phyloP scores from a whole-genome alignment of 345 rosid species.

The Fremontodendron californicum region DNA sequence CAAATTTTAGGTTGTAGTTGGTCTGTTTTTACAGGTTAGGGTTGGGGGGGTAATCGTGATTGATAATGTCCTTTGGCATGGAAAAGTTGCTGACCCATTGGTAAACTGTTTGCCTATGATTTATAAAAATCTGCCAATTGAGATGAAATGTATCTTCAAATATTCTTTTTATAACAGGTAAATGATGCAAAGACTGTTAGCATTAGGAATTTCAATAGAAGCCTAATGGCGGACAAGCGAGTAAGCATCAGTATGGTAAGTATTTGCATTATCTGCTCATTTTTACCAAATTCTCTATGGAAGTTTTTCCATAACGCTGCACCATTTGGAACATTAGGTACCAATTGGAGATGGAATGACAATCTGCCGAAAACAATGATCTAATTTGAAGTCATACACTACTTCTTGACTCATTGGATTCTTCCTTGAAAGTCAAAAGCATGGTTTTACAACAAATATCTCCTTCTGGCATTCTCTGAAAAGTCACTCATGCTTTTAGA shows the following conservation, averaged over 20 bases:
- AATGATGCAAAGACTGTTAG: slow-evolving; percentile 70
- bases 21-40: slow-evolving; percentile 48
- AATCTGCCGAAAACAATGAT: slow-evolving; percentile 67
- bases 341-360: slow-evolving; percentile 93
- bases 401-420: not conserved
- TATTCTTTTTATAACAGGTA: slow-evolving; percentile 38
- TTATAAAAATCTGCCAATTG: not conserved
- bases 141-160: not conserved
- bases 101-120: slow-evolving; percentile 28
- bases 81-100: slow-evolving; percentile 79
- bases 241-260: slow-evolving; percentile 82
- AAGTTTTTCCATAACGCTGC: not conserved
- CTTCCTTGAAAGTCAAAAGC: not conserved
- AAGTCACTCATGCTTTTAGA: not conserved
- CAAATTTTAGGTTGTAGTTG: not conserved
- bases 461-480: not conserved
- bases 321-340: slow-evolving; percentile 43
- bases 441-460: not conserved
- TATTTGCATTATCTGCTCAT: slow-evolving; percentile 2
- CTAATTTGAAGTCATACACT: not conserved
- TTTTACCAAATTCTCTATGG: not conserved
- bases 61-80: slow-evolving; percentile 98
- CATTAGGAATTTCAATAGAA: slow-evolving; percentile 74
- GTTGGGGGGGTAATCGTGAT: slow-evolving; percentile 77
- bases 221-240: slow-evolving; percentile 61